These are phyloP conservation scores for Fusarium lyarnte DNA, from an alignment of 2,329 filamentous ascomycete genomes.

Conservation along the genomic window DNA sequence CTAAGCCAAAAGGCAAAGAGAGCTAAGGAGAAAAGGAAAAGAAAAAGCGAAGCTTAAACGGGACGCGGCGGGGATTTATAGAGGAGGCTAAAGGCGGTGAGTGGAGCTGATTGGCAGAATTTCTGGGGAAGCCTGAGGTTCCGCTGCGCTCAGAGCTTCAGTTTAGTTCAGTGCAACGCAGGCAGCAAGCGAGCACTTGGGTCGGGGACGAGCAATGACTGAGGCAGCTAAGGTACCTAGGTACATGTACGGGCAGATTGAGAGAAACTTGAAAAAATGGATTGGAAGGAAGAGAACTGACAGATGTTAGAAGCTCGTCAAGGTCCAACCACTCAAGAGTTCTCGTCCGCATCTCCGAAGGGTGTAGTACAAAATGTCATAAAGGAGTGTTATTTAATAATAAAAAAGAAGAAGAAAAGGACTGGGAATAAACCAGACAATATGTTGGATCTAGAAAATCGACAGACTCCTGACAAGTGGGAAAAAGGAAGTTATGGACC, in stretches of 20 bases:
- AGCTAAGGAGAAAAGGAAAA: constrained; percentile 52
- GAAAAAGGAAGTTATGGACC: not conserved
- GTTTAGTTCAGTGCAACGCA: not conserved
- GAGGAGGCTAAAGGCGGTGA: constrained; percentile 39
- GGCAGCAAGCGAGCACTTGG: not conserved
- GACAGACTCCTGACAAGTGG: not conserved
- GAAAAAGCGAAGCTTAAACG: constrained; percentile 23
- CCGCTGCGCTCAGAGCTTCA: not conserved
- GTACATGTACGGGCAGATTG: not conserved
- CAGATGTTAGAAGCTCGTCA: not conserved
- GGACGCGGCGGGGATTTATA: constrained; percentile 38
- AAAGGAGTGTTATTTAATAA: not conserved
- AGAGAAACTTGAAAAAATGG: not conserved
- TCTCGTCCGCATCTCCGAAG: not conserved
- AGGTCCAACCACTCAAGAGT: not conserved
- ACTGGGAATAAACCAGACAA: not conserved
- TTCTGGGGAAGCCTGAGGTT: constrained; percentile 3
- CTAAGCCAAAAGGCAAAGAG: constrained; percentile 74
- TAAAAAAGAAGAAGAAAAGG: not conserved
- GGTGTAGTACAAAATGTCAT: too few species aligned
- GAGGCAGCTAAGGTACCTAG: not conserved
- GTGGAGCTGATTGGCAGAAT: constrained; percentile 41
- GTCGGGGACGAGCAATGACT: constrained; percentile 19
- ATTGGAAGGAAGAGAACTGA: not conserved
- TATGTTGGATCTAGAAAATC: not conserved